phyloP scores from a whole-genome alignment of 2,329 filamentous ascomycete genomes.

The Mycosphaerella arachidis region DNA sequence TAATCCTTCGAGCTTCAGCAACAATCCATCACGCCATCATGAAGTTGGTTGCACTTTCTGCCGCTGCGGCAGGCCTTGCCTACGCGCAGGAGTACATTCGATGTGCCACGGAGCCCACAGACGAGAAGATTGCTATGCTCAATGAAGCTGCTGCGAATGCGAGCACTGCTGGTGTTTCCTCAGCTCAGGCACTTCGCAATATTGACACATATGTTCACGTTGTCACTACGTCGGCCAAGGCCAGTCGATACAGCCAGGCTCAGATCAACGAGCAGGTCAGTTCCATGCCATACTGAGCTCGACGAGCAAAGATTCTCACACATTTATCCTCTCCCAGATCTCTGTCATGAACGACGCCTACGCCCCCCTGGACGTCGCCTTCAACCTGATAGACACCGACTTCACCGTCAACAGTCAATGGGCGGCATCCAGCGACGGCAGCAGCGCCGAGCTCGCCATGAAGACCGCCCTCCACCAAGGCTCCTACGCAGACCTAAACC shows the following conservation, averaged over 20 bases:
- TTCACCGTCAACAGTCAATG: slow-evolving; percentile 50
- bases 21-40: background rate
- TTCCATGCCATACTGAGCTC: background rate
- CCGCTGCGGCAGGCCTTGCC: background rate
- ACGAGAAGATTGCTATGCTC: slow-evolving; percentile 1
- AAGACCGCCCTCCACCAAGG: slow-evolving; percentile 50
- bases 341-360: slow-evolving; percentile 30
- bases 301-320: background rate
- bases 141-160: slow-evolving; percentile 1
- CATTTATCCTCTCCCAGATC: background rate
- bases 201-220: slow-evolving; percentile 38
- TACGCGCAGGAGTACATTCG: slow-evolving; percentile 6
- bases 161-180: background rate
- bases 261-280: slow-evolving; percentile 11
- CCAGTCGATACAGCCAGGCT: slow-evolving; percentile 32
- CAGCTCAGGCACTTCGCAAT: slow-evolving; percentile 3
- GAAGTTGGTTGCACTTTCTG: slow-evolving; percentile 1
- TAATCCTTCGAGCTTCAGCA: background rate
- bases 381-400: slow-evolving; percentile 44
- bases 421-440: slow-evolving; percentile 44
- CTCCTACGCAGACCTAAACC: slow-evolving; percentile 49
- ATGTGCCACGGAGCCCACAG: slow-evolving; percentile 5
- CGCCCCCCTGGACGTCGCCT: slow-evolving; percentile 18
- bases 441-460: slow-evolving; percentile 39
- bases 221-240: slow-evolving; percentile 32